A percentile compares a stretch with the other conserved stretches of the same genome.
phyloP scores from a whole-genome alignment of 768 basidiomycete genomes.

The Tephrocybe sp. region DNA sequence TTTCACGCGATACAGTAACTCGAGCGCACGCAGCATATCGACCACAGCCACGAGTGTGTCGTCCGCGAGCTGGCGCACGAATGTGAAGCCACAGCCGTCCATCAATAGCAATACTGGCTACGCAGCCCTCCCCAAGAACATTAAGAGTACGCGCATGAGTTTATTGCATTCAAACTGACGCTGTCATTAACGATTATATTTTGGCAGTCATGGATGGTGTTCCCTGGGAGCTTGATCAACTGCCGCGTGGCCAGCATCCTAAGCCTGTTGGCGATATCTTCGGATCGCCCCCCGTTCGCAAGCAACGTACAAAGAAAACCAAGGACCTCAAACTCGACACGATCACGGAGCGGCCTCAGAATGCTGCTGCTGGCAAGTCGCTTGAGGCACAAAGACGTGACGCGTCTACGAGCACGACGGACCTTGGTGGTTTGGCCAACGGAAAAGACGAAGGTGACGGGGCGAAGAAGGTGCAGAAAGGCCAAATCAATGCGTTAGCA shows the following conservation, averaged over 20 bases:
- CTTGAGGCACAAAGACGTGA: conserved; percentile 54
- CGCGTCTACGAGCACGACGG: conserved; percentile 75
- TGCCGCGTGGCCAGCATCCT: conserved; percentile 64
- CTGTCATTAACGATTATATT: conserved; percentile 13
- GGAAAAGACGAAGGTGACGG: conserved; percentile 48
- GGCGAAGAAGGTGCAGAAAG: conserved; percentile 81
- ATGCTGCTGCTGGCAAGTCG: conserved; percentile 36
- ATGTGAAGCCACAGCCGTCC: conserved; percentile 33
- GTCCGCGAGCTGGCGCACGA: conserved; percentile 69
- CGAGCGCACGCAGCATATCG: conserved; percentile 69
- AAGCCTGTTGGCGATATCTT: conserved; percentile 66
- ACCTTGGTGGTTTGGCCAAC: conserved; percentile 44
- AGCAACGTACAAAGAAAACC: conserved; percentile 64
- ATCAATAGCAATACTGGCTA: conserved; percentile 29
- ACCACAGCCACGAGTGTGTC: conserved; percentile 83
- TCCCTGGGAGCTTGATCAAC: conserved; percentile 71
- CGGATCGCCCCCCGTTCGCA: conserved; percentile 59
- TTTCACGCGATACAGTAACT: conserved; percentile 81
- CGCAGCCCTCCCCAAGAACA: conserved; percentile 57
- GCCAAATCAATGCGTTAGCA: conserved; percentile 85
- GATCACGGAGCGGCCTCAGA: conserved; percentile 66
- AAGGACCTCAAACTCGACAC: conserved; percentile 72
- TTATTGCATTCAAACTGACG: conserved; percentile 7
- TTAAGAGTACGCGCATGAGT: conserved; percentile 67
- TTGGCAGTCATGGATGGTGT: conserved; percentile 70